Conservation (phyloP, 2,329 filamentous ascomycete genomes). For the Colletotrichum sp. region DNA sequence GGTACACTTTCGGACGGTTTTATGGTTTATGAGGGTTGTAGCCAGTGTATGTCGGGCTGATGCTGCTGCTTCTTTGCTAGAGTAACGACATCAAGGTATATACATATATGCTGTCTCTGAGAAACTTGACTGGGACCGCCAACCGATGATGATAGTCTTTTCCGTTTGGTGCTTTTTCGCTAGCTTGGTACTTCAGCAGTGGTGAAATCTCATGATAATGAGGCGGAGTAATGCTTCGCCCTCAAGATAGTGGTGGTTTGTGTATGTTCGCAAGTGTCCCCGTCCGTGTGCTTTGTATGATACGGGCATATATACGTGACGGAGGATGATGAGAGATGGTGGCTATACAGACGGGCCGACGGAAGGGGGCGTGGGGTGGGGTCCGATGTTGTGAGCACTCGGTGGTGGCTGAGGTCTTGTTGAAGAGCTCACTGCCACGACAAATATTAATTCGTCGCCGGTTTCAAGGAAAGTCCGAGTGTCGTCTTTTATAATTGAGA, state of each 20-base stretch:
- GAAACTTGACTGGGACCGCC: background rate
- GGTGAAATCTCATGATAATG: background rate
- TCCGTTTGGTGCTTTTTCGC: background rate
- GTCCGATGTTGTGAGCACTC: background rate
- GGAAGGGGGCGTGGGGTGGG: background rate
- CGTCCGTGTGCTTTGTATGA: background rate
- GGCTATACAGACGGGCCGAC: background rate
- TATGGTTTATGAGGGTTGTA: background rate
- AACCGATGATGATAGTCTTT: background rate
- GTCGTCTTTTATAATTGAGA: background rate
- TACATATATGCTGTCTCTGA: background rate
- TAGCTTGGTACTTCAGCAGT: background rate
- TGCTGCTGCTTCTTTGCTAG: background rate
- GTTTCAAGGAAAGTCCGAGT: background rate
- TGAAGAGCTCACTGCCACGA: background rate
- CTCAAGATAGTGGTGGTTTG: background rate
- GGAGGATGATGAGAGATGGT: background rate
- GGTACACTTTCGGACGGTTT: fast-evolving
- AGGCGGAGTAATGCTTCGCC: background rate
- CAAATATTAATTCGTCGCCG: fast-evolving
- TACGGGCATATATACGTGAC: background rate
- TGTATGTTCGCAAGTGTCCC: background rate
- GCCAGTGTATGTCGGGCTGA: background rate
- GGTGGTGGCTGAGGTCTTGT: background rate
- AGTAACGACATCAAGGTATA: background rate